These are phyloP conservation scores for Phialocephala subalpina DNA, from an alignment of 2,329 filamentous ascomycete genomes.

Conservation along the genomic window DNA sequence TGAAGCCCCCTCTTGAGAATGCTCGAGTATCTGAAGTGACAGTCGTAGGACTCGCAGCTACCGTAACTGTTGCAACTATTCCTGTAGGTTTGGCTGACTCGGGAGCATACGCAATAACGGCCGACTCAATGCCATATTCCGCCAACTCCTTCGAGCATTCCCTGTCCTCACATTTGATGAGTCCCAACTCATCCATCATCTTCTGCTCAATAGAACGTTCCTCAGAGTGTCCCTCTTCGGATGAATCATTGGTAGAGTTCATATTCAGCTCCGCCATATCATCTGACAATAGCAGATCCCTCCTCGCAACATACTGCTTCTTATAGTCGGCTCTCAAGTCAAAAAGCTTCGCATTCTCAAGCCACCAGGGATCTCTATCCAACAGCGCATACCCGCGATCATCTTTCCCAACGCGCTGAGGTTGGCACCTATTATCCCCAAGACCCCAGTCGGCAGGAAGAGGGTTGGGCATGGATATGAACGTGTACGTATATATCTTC, in stretches of 20 bases:
- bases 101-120: constrained; percentile 4
- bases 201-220: not conserved
- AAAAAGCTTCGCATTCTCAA: not conserved
- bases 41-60: not conserved
- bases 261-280: not conserved
- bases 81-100: not conserved
- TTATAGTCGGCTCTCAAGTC: constrained; percentile 13
- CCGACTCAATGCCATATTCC: constrained; percentile 10
- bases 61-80: not conserved
- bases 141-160: constrained; percentile 4
- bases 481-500: constrained; percentile 4
- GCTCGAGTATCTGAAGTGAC: not conserved
- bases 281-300: not conserved
- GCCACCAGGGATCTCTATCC: constrained; percentile 12
- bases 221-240: not conserved
- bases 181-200: not conserved
- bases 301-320: constrained; percentile 12
- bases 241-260: constrained; percentile 5
- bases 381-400: constrained; percentile 16
- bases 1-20: not conserved
- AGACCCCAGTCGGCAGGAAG: constrained; percentile 14
- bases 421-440: constrained; percentile 17
- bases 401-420: constrained; percentile 8
- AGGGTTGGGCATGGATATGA: constrained; percentile 11
- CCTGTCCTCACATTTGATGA: constrained; percentile 12